phyloP scores from a whole-genome alignment of 2,329 filamentous ascomycete genomes.

The Xylariales sp. region DNA sequence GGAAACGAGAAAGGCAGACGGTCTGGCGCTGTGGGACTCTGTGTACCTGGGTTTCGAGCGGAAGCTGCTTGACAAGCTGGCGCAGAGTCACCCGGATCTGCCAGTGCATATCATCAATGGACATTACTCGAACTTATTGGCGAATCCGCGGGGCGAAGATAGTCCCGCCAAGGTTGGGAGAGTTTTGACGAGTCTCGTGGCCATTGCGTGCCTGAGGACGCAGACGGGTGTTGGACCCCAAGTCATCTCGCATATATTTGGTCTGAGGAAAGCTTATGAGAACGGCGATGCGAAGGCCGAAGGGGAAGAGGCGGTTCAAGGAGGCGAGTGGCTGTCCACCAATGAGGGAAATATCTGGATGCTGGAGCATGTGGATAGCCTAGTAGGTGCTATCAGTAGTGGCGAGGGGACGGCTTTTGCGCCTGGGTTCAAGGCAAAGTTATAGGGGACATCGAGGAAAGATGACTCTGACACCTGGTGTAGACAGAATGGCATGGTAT shows the following conservation, averaged over 20 bases:
- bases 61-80: conserved; percentile 68
- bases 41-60: conserved; percentile 71
- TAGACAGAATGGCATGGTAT: too few species aligned
- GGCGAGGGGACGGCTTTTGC: conserved; percentile 51
- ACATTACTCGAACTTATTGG: conserved; percentile 70
- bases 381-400: conserved; percentile 42
- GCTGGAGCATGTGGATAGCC: conserved; percentile 54
- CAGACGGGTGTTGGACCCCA: conserved; percentile 82
- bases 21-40: conserved; percentile 65
- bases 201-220: conserved; percentile 68
- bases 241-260: conserved; percentile 77
- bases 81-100: conserved; percentile 72
- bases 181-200: conserved; percentile 67
- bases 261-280: conserved; percentile 69
- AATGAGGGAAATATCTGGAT: conserved; percentile 64
- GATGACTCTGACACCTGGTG: too few species aligned
- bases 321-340: conserved; percentile 55
- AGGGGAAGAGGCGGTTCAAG: conserved; percentile 43
- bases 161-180: conserved; percentile 55
- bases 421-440: conserved; percentile 40
- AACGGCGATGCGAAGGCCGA: conserved; percentile 52
- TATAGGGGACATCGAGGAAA: conserved; percentile 30
- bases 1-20: conserved; percentile 49
- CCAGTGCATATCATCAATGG: conserved; percentile 73
- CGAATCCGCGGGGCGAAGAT: conserved; percentile 53